A percentile compares a stretch with the other conserved stretches of the same genome.
Evolutionary conservation across 768 basidiomycete species (phyloP).

Genomic region (Neoboletus subvelutipes): DNA sequence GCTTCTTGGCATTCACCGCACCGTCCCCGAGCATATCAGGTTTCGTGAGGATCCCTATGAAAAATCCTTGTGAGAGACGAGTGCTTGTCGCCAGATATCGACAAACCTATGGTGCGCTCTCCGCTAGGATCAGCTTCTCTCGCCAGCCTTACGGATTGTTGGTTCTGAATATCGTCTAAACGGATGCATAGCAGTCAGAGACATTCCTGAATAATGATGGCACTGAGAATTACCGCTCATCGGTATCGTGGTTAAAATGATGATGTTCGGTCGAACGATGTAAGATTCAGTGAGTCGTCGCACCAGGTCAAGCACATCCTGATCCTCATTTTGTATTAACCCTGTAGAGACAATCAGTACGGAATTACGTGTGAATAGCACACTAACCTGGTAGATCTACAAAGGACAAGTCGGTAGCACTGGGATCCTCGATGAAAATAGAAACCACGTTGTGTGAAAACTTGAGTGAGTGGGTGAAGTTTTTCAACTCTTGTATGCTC

Average conservation of each 20-base stretch:
- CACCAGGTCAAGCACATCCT: conserved; percentile 45
- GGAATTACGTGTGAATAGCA: neutral
- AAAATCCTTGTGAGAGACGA: neutral
- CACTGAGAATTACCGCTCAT: conserved; percentile 48
- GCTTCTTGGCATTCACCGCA: conserved; percentile 37
- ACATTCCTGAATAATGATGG: neutral
- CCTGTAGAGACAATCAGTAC: conserved; percentile 34
- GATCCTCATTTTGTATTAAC: conserved; percentile 55
- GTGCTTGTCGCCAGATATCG: neutral
- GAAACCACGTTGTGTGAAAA: conserved; percentile 56
- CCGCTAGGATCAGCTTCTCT: conserved; percentile 51
- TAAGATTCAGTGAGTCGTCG: conserved; percentile 46
- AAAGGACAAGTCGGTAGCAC: conserved; percentile 49
- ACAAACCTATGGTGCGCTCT: conserved; percentile 59
- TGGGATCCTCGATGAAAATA: conserved; percentile 45
- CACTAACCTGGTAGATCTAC: conserved; percentile 53
- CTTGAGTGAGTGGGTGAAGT: conserved; percentile 20
- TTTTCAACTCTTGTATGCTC: conserved; percentile 27
- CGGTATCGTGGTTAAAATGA: conserved; percentile 67
- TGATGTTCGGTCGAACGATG: conserved; percentile 48
- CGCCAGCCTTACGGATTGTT: conserved; percentile 56
- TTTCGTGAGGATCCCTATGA: conserved; percentile 66
- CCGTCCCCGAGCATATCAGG: conserved; percentile 55
- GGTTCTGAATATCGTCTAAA: conserved; percentile 68
- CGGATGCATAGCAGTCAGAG: neutral